These are phyloP conservation scores for Gossypioides kirkii DNA, from an alignment of 345 rosid species.

Conservation along the genomic window DNA sequence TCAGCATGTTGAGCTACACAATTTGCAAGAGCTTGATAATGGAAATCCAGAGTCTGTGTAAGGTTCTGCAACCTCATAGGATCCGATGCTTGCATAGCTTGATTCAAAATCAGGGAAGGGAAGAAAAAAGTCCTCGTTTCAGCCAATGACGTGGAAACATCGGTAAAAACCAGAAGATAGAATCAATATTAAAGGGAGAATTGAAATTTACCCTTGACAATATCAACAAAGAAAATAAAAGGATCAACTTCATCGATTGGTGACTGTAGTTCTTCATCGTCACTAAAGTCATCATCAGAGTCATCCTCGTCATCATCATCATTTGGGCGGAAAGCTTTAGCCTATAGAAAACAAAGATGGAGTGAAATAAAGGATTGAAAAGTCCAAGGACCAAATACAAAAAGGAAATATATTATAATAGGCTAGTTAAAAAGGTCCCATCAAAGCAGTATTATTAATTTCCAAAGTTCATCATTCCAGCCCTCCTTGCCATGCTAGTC, in stretches of 20 bases:
- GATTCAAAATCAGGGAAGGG: constrained; percentile 4
- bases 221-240: constrained; percentile 81
- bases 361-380: neutral
- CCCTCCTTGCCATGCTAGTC: neutral
- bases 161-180: neutral
- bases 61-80: constrained; percentile 79
- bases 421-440: neutral
- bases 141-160: neutral
- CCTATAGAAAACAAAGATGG: constrained; percentile 30
- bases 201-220: constrained; percentile 55
- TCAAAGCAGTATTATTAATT: neutral
- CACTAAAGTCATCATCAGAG: constrained; percentile 87
- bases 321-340: constrained; percentile 60
- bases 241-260: constrained; percentile 98
- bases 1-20: constrained; percentile 94
- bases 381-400: neutral
- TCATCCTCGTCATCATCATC: constrained; percentile 72
- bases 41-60: constrained; percentile 74
- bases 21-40: constrained; percentile 80
- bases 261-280: constrained; percentile 90
- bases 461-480: neutral
- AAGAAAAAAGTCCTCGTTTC: neutral
- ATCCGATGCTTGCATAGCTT: constrained; percentile 73
- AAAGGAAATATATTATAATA: neutral
- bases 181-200: neutral